phyloP scores from a whole-genome alignment of 78 protist genomes.

The Dictyostelium capitatum region DNA sequence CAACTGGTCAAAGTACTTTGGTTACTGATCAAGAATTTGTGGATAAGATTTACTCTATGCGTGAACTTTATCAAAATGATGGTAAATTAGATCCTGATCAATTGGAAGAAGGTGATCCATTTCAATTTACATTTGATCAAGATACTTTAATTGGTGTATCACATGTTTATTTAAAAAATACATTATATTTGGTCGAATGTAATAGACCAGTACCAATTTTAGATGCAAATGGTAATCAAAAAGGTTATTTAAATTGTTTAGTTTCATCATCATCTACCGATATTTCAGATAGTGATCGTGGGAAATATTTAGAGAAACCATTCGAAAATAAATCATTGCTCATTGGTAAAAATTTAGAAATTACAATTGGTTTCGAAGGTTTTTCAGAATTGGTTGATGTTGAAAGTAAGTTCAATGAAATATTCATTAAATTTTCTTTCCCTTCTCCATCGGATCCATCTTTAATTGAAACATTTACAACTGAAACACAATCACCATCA shows the following conservation, averaged over 20 bases:
- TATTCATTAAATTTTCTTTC: conserved; percentile 12
- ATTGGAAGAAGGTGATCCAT: conserved; percentile 45
- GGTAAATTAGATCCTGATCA: conserved; percentile 21
- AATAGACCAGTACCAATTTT: conserved; percentile 72
- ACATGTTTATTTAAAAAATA: conserved; percentile 76
- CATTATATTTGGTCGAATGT: conserved; percentile 35
- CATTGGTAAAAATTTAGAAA: not conserved
- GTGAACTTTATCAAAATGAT: conserved; percentile 84
- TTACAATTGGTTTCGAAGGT: conserved; percentile 21
- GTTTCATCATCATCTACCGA: not conserved
- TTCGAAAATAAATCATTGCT: not conserved
- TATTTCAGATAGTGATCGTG: conserved; percentile 26
- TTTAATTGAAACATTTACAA: not conserved
- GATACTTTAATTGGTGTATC: conserved; percentile 73
- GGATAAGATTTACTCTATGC: conserved; percentile 67
- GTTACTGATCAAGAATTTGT: conserved; percentile 57
- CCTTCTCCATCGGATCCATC: not conserved
- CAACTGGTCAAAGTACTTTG: conserved; percentile 59
- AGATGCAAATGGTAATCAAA: conserved; percentile 57
- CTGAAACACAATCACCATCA: not conserved
- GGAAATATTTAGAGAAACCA: not conserved
- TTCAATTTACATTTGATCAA: conserved; percentile 20
- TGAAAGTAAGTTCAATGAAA: conserved; percentile 12
- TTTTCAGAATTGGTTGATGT: conserved; percentile 17
- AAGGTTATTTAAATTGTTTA: conserved; percentile 45